A percentile compares a stretch with the other conserved stretches of the same genome.
These are phyloP conservation scores for Fraxinus greggii DNA, from an alignment of 305 asterid genomes.

Conservation along the genomic window DNA sequence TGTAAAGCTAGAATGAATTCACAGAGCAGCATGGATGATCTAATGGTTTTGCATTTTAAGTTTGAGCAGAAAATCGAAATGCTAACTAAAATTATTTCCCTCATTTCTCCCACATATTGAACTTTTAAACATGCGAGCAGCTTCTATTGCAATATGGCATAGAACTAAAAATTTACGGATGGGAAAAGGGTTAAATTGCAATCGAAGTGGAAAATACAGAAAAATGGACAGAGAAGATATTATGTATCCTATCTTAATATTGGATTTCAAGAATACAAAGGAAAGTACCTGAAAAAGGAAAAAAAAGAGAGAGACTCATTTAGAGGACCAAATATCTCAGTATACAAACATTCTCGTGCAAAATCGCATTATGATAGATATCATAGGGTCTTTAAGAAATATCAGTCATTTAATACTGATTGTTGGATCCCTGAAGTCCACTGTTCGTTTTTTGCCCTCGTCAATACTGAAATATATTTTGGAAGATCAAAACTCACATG, in stretches of 20 bases:
- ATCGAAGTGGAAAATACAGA: too few species aligned
- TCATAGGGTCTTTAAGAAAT: background rate
- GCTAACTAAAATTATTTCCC: background rate
- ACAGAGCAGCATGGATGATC: background rate
- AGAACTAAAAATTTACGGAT: too few species aligned
- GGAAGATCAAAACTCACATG: slow-evolving; percentile 56
- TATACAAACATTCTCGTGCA: background rate
- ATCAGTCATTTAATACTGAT: background rate
- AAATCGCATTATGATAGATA: background rate
- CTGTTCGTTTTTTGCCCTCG: background rate
- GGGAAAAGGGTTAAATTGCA: too few species aligned
- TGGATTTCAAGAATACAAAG: background rate
- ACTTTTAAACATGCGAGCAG: background rate
- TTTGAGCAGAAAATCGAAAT: background rate
- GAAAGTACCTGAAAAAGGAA: background rate
- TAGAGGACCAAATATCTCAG: background rate
- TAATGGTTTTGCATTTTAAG: background rate
- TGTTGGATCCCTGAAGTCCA: background rate
- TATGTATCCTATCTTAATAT: background rate
- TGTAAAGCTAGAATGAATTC: slow-evolving; percentile 6
- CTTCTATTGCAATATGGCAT: background rate
- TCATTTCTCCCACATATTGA: background rate
- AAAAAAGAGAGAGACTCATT: background rate
- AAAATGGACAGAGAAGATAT: background rate
- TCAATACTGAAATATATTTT: background rate